Evolutionary conservation across 768 basidiomycete species (phyloP), one percentile per base, ranked within the genome.

Genomic region (Mycena pura): DNA sequence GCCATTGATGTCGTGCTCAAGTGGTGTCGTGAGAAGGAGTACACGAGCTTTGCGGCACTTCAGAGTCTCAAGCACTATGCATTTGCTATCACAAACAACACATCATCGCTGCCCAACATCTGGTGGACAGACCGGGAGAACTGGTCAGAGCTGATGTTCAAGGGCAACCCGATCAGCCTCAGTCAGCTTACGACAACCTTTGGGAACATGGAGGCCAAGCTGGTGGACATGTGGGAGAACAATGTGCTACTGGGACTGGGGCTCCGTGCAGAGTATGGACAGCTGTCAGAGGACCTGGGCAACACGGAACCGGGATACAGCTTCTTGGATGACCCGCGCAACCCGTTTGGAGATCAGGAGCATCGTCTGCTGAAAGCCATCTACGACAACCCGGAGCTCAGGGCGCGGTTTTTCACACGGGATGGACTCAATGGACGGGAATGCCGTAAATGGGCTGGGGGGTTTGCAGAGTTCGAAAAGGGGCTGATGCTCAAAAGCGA

Each of bases 201-300:
- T 13, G 15, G 34, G 0, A 24, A 15, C 1, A 5, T 63, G 5
- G 69, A 69, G 38, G 38, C 59, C 2, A 10, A 29, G 31, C 28
- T 64, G 9, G 34, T 59, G 4, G 25, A 59, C 3, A 2, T 68
- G 1, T 70, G 70, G 68, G 62, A 74, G 13, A 25, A 68, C 1
- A 60, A 62, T 2, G 32, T 77, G 0, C 7, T 73, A 2, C 14
- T 67, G 0, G 65, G 64, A 0, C 22, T 66, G 0, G 14, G 39
- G 0, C 10, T 75, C 0, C 21, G 50, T 0, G 55, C 64, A 2
- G 5, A 63, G 11, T 71, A 73, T 38, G 7, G 11, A 0, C 6
- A 39, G 5, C 5, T 74, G 0, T 10, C 45, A 1, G 76, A 77
- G 9, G 60, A 75, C 31, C 63, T 70, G 0, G 36, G 29, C 7